These are phyloP conservation scores for Rhytidiadelphus loreus DNA, from an alignment of 225 moss, liverwort and hornwort species.

Conservation along the genomic window DNA sequence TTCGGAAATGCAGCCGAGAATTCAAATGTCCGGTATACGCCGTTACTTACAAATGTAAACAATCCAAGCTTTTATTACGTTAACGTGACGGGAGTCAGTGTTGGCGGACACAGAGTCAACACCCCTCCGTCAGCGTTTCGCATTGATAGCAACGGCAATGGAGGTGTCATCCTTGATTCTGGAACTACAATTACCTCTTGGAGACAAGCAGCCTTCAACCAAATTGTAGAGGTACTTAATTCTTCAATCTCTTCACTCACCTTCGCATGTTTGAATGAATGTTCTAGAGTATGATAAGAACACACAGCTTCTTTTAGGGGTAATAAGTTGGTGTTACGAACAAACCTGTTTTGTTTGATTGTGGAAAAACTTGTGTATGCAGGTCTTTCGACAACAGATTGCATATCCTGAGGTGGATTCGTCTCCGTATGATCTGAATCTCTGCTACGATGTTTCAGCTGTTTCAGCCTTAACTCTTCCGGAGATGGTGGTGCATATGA, in stretches of 20 bases:
- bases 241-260: not conserved
- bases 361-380: not conserved
- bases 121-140: constrained; percentile 11
- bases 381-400: constrained; percentile 15
- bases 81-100: constrained; percentile 3
- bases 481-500: constrained; percentile 27
- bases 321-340: not conserved
- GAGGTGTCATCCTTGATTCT: constrained; percentile 34
- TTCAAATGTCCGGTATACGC: constrained; percentile 10
- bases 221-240: constrained; percentile 4
- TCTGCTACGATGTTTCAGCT: constrained; percentile 30
- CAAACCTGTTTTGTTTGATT: not conserved
- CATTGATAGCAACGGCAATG: constrained; percentile 1
- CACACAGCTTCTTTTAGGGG: not conserved
- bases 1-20: constrained; percentile 15
- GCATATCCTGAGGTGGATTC: constrained; percentile 8
- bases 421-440: constrained; percentile 10
- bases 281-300: not conserved
- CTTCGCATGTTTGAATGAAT: no score
- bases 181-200: constrained; percentile 37
- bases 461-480: not conserved
- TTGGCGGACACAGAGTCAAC: not conserved
- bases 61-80: constrained; percentile 28
- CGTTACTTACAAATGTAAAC: constrained; percentile 1
- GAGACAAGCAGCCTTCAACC: not conserved